Percentiles rank a stretch among this genome's conserved stretches.
phyloP scores from a whole-genome alignment of 169 alveolate genomes.

The Plasmodium fragile region DNA sequence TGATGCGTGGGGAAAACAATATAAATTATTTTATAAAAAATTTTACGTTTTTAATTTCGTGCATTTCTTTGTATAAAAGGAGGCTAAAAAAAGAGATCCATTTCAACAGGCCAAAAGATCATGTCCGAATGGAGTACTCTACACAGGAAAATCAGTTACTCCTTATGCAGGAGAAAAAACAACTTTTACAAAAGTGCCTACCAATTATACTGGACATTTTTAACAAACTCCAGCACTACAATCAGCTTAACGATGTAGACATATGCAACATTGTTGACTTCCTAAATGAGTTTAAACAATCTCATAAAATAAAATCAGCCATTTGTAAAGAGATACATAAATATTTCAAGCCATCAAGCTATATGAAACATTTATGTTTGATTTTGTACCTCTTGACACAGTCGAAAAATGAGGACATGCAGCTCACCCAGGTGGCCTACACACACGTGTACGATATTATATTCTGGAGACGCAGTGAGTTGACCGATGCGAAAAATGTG shows the following conservation, averaged over 20 bases:
- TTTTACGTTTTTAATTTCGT: slow-evolving; percentile 73
- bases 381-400: slow-evolving; percentile 42
- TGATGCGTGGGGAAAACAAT: slow-evolving; percentile 31
- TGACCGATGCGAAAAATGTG: slow-evolving; percentile 43
- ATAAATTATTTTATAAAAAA: slow-evolving; percentile 27
- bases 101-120: neutral
- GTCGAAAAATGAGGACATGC: neutral
- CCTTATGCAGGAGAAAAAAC: neutral
- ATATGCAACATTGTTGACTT: slow-evolving; percentile 74
- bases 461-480: slow-evolving; percentile 8
- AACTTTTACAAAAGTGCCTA: slow-evolving; percentile 14
- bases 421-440: slow-evolving; percentile 4
- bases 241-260: slow-evolving; percentile 28
- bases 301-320: slow-evolving; percentile 24
- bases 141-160: neutral
- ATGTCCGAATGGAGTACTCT: neutral
- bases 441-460: slow-evolving; percentile 50
- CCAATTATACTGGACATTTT: slow-evolving; percentile 49
- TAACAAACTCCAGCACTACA: slow-evolving; percentile 20
- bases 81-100: slow-evolving; percentile 13
- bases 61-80: slow-evolving; percentile 70
- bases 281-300: slow-evolving; percentile 61
- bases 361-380: slow-evolving; percentile 57
- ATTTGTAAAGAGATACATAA: slow-evolving; percentile 34
- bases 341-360: slow-evolving; percentile 50